Evolutionary conservation across 768 basidiomycete species (phyloP), one percentile per base, ranked within the genome.

Genomic region (Boletus fagicola): DNA sequence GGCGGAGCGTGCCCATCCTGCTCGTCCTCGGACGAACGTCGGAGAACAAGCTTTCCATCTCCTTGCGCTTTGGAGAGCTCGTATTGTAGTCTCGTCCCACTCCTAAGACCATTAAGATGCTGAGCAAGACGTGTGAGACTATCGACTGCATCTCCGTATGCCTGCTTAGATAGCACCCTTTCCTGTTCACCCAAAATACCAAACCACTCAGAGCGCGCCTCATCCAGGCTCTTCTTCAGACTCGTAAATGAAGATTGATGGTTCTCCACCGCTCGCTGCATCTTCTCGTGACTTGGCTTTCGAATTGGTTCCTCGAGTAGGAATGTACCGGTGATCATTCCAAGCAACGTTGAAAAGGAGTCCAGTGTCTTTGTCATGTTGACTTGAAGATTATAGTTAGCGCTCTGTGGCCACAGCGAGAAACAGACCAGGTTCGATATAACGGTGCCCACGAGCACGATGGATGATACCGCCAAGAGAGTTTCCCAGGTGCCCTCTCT

Each of bases 161-260:
- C 86, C 52, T 77, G 76, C 49, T 83, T 74, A 0, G 75, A 68
- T 13, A 62, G n/a, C 33, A 59, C 51, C 38, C 67, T 57, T 10
- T 64, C 70, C 28, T 47, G 56, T 48, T 74, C 71, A 28, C 56
- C 59, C 49, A 69, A 36, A 12, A 63, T 49, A 6, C 64, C 70
- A 46, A 84, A 74, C 78, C 92, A 87, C 73, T 99, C 96, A 12
- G 88, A 90, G 61, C 87, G 87, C 10, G 96, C 94, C 72, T 98
- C 95, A 1, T 76, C 79, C 5, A 98, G 77, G 62, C 85, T 91
- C 66, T 88, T 87, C 75, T 94, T 93, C 56, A 99, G 81, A 40
- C 83, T 85, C 9, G 90, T 95, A 68, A 98, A 98, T 51, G 91
- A 90, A 38, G 84, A 83, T 62, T 96, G 92, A 63, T 98, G 96